A percentile compares a stretch with the other conserved stretches of the same genome.
phyloP scores from a whole-genome alignment of 2,329 filamentous ascomycete species.

The Septoria petroselini region DNA sequence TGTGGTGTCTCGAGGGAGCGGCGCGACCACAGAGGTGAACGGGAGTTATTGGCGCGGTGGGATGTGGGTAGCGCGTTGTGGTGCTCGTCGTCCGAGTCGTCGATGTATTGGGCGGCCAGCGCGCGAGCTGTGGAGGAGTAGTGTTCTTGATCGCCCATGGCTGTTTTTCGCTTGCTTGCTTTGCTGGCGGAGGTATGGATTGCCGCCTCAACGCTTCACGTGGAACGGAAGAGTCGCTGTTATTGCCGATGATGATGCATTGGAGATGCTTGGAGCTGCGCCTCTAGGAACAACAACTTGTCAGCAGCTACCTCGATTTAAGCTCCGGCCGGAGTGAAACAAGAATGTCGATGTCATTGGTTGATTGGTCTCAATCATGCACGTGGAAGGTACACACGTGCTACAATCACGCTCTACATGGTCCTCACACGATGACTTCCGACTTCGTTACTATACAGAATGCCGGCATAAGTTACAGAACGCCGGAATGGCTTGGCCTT shows the following conservation, averaged over 20 bases:
- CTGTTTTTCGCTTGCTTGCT: neutral
- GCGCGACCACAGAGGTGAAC: conserved; percentile 22
- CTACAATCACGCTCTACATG: no score
- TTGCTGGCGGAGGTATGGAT: no score
- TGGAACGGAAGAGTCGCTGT: conserved; percentile 8
- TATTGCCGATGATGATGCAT: conserved; percentile 3
- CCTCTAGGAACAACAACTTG: conserved; percentile 1
- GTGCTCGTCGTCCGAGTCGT: conserved; percentile 28
- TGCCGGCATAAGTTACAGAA: no score
- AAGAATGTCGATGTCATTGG: no score
- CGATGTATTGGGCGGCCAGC: conserved; percentile 48
- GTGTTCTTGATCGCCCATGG: conserved; percentile 37
- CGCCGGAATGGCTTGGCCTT: no score
- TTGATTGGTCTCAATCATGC: no score
- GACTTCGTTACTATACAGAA: no score
- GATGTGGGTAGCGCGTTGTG: conserved; percentile 38
- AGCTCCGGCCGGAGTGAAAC: no score
- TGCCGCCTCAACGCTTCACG: neutral
- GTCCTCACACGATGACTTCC: no score
- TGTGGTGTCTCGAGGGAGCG: conserved; percentile 18
- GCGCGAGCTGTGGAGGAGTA: conserved; percentile 53
- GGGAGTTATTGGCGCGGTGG: conserved; percentile 40
- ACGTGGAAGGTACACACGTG: no score
- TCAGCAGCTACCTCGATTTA: no score
- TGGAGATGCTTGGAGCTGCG: conserved; percentile 5